Conservation (phyloP, 495 filamentous ascomycete species). For the Hyaloscypha finlandica region DNA sequence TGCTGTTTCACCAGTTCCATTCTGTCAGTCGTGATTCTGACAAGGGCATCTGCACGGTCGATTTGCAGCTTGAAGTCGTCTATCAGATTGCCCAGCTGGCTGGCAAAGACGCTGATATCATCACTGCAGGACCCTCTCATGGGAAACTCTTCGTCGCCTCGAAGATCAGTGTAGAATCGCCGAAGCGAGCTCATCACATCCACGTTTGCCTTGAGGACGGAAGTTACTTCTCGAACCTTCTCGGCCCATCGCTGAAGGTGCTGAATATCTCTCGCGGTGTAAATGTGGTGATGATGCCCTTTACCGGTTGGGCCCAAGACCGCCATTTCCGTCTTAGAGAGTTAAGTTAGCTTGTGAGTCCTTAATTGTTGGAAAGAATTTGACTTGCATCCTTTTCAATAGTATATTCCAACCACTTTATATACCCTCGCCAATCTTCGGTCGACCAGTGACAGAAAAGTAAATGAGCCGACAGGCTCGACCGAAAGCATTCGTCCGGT, state of each 20-base stretch:
- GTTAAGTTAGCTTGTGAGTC: background rate
- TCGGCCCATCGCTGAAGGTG: slow-evolving; percentile 41
- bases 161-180: slow-evolving; percentile 39
- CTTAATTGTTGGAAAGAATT: background rate
- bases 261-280: slow-evolving; percentile 36
- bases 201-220: slow-evolving; percentile 42
- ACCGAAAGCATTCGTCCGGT: slow-evolving; percentile 34
- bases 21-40: slow-evolving; percentile 38
- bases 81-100: slow-evolving; percentile 40
- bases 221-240: slow-evolving; percentile 36
- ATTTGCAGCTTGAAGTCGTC: slow-evolving; percentile 41
- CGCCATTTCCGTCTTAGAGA: slow-evolving; percentile 17
- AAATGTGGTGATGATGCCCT: slow-evolving; percentile 30
- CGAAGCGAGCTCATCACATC: slow-evolving; percentile 40
- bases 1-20: slow-evolving; percentile 37
- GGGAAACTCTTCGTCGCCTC: slow-evolving; percentile 37
- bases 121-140: slow-evolving; percentile 26
- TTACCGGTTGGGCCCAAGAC: slow-evolving; percentile 28
- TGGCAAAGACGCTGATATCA: slow-evolving; percentile 36
- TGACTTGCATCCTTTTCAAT: slow-evolving; percentile 37
- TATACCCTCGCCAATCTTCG: slow-evolving; percentile 46
- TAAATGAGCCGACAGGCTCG: slow-evolving; percentile 39
- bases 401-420: slow-evolving; percentile 41
- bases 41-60: slow-evolving; percentile 37
- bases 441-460: slow-evolving; percentile 46